These are phyloP conservation scores for Kodamaea neixiangensis DNA, from an alignment of 805 yeast genomes.

Conservation along the genomic window DNA sequence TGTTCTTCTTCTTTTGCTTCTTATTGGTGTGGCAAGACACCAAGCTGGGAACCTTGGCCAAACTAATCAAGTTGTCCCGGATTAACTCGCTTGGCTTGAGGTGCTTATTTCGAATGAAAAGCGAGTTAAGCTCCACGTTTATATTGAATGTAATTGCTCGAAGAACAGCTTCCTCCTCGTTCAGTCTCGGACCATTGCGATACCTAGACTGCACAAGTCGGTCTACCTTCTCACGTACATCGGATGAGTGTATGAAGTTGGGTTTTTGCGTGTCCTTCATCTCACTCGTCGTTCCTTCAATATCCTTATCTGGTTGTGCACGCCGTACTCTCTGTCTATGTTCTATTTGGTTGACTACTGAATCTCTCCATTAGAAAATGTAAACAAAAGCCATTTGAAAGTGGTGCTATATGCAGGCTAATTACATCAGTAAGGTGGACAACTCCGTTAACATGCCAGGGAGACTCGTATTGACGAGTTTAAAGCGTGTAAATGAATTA, in stretches of 20 bases:
- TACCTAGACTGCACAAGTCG: not conserved
- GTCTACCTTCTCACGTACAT: constrained; percentile 29
- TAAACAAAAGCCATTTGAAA: not conserved
- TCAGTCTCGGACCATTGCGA: not conserved
- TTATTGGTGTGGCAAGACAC: constrained; percentile 1
- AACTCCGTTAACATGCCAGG: too few relatives aligned
- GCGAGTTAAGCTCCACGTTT: constrained; percentile 37
- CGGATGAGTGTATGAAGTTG: constrained; percentile 39
- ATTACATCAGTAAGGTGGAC: too few relatives aligned
- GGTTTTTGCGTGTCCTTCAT: constrained; percentile 36
- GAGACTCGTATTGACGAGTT: too few relatives aligned
- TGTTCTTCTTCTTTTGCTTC: constrained; percentile 6
- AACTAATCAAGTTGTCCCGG: constrained; percentile 33
- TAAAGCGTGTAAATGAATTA: too few relatives aligned
- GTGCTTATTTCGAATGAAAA: constrained; percentile 30
- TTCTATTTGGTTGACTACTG: not conserved
- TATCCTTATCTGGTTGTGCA: not conserved
- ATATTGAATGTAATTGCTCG: constrained; percentile 14
- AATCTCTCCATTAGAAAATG: constrained; percentile 3
- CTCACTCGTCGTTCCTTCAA: not conserved
- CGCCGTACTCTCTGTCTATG: not conserved
- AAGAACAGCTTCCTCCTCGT: not conserved
- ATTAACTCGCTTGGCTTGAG: constrained; percentile 36
- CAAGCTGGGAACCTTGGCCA: constrained; percentile 18
- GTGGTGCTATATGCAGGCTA: not conserved